These are phyloP conservation scores for Abelmoschus esculentus DNA, from an alignment of 345 rosid genomes.

Conservation along the genomic window DNA sequence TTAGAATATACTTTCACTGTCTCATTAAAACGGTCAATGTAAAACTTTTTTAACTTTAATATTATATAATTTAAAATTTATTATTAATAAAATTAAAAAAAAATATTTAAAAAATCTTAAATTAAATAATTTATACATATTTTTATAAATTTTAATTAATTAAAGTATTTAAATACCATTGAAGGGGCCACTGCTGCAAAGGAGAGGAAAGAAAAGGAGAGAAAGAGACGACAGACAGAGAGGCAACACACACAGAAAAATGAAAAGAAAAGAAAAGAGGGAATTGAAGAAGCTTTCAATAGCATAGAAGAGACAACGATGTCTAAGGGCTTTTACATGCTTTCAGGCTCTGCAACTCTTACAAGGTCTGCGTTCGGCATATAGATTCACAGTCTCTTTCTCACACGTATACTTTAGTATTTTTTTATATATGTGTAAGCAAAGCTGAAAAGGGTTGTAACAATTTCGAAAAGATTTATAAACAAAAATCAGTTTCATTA, in stretches of 20 bases:
- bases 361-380: constrained; percentile 23
- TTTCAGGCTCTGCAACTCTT: constrained; percentile 46
- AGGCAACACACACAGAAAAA: constrained; percentile 16
- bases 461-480: background rate
- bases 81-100: too few relatives aligned
- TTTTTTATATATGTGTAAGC: background rate
- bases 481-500: constrained; percentile 14
- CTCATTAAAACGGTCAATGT: too few relatives aligned
- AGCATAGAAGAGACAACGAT: constrained; percentile 49
- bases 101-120: too few relatives aligned
- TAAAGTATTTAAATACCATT: too few relatives aligned
- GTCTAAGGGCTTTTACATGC: constrained; percentile 42
- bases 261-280: background rate
- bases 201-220: constrained; percentile 34
- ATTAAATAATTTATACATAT: too few relatives aligned
- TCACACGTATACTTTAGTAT: background rate
- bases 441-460: constrained; percentile 15
- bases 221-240: constrained; percentile 31
- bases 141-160: too few relatives aligned
- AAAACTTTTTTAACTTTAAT: too few relatives aligned
- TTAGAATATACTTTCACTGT: background rate
- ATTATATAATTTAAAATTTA: too few relatives aligned
- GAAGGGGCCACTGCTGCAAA: constrained; percentile 8
- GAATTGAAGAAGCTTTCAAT: constrained; percentile 42
- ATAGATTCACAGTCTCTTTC: background rate